Percentiles rank a stretch among this genome's conserved stretches.
phyloP scores from a whole-genome alignment of 371 early-diverging fungal genomes.

The Zopfochytrium polystomum region DNA sequence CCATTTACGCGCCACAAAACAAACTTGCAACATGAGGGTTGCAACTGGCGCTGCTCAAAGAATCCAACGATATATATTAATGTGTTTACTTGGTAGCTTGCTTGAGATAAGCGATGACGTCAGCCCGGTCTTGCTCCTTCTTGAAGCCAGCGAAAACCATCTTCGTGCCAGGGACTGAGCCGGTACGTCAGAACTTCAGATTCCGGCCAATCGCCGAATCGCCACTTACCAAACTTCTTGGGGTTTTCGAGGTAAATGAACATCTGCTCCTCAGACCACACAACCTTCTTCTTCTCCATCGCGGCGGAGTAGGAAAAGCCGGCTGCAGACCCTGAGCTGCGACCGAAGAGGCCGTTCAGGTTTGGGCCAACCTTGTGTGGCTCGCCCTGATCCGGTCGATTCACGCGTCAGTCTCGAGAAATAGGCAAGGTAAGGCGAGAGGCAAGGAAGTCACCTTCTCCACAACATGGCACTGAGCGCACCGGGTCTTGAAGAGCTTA shows the following conservation, averaged over 20 bases:
- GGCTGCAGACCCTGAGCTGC: conserved; percentile 79
- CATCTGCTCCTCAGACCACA: conserved; percentile 75
- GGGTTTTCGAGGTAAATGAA: conserved; percentile 80
- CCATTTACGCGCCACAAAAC: too few relatives aligned
- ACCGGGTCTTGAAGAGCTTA: conserved; percentile 98
- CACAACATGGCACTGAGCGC: conserved; percentile 97
- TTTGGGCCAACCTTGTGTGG: conserved; percentile 96
- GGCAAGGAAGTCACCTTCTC: conserved; percentile 62
- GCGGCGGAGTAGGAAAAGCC: conserved; percentile 94
- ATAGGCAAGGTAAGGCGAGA: background rate
- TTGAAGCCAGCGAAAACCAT: conserved; percentile 98
- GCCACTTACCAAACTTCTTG: conserved; percentile 92
- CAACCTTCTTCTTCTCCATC: conserved; percentile 84
- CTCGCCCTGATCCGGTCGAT: conserved; percentile 59
- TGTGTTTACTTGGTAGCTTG: conserved; percentile 48
- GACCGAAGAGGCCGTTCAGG: conserved; percentile 88
- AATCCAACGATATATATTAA: background rate
- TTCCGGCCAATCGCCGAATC: too few relatives aligned
- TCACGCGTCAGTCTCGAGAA: background rate
- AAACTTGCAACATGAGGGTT: too few relatives aligned
- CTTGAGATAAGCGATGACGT: conserved; percentile 91
- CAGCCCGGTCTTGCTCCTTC: conserved; percentile 65
- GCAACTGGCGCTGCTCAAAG: too few relatives aligned
- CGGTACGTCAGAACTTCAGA: too few relatives aligned
- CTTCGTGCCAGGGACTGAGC: conserved; percentile 96